A percentile compares a stretch with the other conserved stretches of the same genome.
These are phyloP conservation scores for Fusarium foetens DNA, from an alignment of 2,329 filamentous ascomycete species.

Conservation along the genomic window DNA sequence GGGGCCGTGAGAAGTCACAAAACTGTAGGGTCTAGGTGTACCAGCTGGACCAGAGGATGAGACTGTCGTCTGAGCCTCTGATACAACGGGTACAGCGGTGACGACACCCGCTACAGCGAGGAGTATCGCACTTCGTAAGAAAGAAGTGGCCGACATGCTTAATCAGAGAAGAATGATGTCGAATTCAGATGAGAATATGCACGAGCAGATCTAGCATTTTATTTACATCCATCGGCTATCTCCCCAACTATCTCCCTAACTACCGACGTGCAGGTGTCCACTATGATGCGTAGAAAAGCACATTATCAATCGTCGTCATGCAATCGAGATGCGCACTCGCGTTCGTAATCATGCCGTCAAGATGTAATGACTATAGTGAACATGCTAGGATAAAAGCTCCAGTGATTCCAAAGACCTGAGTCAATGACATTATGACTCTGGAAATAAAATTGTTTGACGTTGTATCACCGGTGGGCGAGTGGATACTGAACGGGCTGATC, in stretches of 20 bases:
- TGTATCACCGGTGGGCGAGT: constrained; percentile 13
- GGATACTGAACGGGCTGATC: not conserved
- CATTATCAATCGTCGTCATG: constrained; percentile 6
- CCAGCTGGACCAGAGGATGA: constrained; percentile 45
- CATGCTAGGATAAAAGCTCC: too few relatives aligned
- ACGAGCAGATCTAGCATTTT: not conserved
- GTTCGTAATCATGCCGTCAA: constrained; percentile 21
- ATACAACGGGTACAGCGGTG: constrained; percentile 50
- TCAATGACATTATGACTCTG: constrained; percentile 28
- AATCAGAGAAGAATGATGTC: not conserved
- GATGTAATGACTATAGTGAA: not conserved
- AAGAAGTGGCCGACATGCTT: constrained; percentile 4
- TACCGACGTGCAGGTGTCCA: not conserved
- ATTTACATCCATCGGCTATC: not conserved
- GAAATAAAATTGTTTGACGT: not conserved
- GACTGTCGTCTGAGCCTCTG: constrained; percentile 50
- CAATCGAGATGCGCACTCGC: not conserved
- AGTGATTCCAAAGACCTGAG: constrained; percentile 1
- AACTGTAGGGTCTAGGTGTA: constrained; percentile 55
- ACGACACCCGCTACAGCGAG: constrained; percentile 25
- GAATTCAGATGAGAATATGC: not conserved
- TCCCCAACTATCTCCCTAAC: not conserved
- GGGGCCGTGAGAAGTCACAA: constrained; percentile 74
- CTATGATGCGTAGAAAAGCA: constrained; percentile 21
- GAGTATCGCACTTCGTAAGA: constrained; percentile 9